phyloP scores from a whole-genome alignment of 768 basidiomycete genomes.

The Chalciporus chontae region DNA sequence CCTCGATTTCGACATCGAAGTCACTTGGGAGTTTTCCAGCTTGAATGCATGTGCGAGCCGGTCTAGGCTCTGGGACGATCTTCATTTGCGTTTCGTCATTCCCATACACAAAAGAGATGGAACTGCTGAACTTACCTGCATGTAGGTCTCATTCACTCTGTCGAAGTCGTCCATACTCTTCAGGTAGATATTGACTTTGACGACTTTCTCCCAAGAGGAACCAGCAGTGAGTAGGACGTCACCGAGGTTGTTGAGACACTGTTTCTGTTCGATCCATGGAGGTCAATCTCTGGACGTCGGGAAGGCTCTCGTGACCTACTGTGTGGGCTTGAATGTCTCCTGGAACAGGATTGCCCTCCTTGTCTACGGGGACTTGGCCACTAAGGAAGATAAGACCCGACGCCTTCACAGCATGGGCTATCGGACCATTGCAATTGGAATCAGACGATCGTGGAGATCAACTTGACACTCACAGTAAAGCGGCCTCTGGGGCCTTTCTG shows the following conservation, averaged over 20 bases:
- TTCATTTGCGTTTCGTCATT: conserved; percentile 11
- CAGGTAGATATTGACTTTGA: conserved; percentile 57
- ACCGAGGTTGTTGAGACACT: conserved; percentile 53
- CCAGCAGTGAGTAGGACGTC: conserved; percentile 52
- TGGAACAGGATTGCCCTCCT: conserved; percentile 43
- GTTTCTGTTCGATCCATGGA: conserved; percentile 35
- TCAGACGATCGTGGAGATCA: background rate
- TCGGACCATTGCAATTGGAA: background rate
- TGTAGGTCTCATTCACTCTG: conserved; percentile 57
- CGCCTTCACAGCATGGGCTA: conserved; percentile 56
- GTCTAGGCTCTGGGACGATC: conserved; percentile 56
- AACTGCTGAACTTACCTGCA: conserved; percentile 35
- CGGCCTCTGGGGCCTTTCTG: conserved; percentile 35
- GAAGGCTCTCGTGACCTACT: conserved; percentile 30
- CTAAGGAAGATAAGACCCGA: conserved; percentile 60
- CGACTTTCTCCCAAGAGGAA: conserved; percentile 58
- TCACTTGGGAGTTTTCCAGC: conserved; percentile 64
- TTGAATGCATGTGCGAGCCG: conserved; percentile 74
- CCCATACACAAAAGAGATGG: background rate
- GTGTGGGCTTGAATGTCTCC: conserved; percentile 63
- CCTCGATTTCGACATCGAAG: conserved; percentile 73
- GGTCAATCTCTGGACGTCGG: background rate
- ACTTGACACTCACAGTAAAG: conserved; percentile 11
- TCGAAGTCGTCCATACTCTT: conserved; percentile 57
- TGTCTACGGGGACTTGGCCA: conserved; percentile 54